Evolutionary conservation across 768 basidiomycete genomes (phyloP), one percentile per base, ranked within the genome.

Genomic region (Lactarius trivialis): DNA sequence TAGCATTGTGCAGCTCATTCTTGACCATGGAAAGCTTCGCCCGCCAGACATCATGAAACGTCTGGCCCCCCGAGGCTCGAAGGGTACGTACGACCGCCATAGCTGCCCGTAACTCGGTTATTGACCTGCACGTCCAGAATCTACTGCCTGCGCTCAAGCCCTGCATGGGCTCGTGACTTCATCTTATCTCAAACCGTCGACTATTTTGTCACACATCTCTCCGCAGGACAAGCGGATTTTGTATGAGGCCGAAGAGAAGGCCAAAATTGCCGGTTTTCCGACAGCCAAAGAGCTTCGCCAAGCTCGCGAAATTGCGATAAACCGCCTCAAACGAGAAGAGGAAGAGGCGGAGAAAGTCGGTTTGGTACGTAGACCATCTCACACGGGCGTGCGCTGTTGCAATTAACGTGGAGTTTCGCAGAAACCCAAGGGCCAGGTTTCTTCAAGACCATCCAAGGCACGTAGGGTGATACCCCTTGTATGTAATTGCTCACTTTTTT

Each of bases 1-100:
- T 55, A 84, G 88, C 59, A 84, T 98, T 58, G 77, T 97, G 24
- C 84, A 86, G 68, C 74, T 85, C 12, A 77, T 96, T 30, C 76
- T 96, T 57, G 85, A 93, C 69, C 87, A 93, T 70, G 95, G 95
- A 39, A 95, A 93, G 72, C 80, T 96, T 69, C 84, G 84, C 53
- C 80, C 85, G 3, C 83, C 83, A 68, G 87, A 93, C 60, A 84
- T 96, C 52, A 66, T 89, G 28, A 74, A 78, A 19, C 72, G 74
- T 43, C 72, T 86, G 32, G 79, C 81, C 11, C 73, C 76, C 17
- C 74, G 74, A 60, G 84, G 89, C 67, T 71, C 77, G 14, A 88
- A 86, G 75, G 76, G 91, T 89, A 68, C 64, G 91, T 89, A 68
- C 64, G 65, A n/a, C 36, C 28, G 21, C 26, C 43, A 2, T 3